Conservation (phyloP, 164 flowering plant genomes). For the Chimonanthus praecox region DNA sequence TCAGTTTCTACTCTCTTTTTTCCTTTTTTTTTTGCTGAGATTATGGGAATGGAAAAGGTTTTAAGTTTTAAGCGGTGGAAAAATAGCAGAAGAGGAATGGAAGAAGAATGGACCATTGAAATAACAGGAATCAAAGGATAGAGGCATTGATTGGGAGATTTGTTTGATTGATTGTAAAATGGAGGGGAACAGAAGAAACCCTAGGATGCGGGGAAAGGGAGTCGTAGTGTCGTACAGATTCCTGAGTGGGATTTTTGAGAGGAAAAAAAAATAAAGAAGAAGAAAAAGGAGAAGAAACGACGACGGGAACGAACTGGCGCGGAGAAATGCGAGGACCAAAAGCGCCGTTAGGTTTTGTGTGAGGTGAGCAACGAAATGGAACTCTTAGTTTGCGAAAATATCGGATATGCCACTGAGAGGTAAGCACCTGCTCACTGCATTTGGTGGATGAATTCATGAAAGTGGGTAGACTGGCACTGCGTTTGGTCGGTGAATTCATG, state of each 20-base stretch:
- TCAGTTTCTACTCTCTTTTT: too few relatives aligned
- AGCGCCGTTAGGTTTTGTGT: neutral
- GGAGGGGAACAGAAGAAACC: slow-evolving; percentile 6
- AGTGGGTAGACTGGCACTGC: too few relatives aligned
- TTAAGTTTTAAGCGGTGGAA: neutral
- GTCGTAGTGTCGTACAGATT: neutral
- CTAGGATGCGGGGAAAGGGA: slow-evolving; percentile 7
- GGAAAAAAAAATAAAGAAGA: neutral
- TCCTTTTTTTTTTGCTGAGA: neutral
- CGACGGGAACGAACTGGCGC: slow-evolving; percentile 3
- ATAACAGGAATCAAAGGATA: too few relatives aligned
- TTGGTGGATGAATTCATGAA: too few relatives aligned
- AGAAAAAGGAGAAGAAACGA: neutral
- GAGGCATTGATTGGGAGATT: neutral
- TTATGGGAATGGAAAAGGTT: neutral
- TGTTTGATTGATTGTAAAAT: neutral
- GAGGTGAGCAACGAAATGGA: neutral
- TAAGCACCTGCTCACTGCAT: too few relatives aligned
- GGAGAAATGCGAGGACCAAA: neutral
- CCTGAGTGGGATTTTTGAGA: neutral
- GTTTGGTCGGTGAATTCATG: too few relatives aligned
- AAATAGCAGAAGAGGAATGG: neutral
- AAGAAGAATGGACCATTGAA: neutral
- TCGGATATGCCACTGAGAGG: neutral
- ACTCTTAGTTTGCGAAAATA: neutral